Evolutionary conservation across 352 stramenopile species (phyloP).

Genomic region (Halophytophthora batemanensis): DNA sequence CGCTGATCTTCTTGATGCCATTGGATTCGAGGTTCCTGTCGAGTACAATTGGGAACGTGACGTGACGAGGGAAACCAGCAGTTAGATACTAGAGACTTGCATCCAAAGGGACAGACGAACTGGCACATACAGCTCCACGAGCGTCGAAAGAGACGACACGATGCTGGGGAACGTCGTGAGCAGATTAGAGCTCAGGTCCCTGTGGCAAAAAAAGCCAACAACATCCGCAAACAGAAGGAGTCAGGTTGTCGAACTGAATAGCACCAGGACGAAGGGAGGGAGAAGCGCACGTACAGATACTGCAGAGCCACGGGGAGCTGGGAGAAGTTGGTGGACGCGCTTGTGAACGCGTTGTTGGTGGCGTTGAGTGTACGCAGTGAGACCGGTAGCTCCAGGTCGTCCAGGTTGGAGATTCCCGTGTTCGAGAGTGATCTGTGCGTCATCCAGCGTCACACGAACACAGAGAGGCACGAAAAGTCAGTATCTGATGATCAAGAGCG

Average conservation of each 20-base stretch:
- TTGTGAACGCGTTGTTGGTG: constrained; percentile 52
- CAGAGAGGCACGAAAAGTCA: too few species aligned
- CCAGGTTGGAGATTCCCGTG: constrained; percentile 44
- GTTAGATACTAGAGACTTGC: too few species aligned
- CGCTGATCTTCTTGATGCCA: constrained; percentile 41
- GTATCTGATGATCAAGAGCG: too few species aligned
- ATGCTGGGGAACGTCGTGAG: constrained; percentile 43
- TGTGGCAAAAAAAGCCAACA: constrained; percentile 11
- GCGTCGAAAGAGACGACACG: constrained; percentile 41
- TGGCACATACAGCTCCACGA: constrained; percentile 54
- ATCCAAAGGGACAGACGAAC: too few species aligned
- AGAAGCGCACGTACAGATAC: constrained; percentile 37
- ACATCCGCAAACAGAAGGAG: not conserved
- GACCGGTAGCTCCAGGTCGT: constrained; percentile 35
- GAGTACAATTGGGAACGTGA: constrained; percentile 6
- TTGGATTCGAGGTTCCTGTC: constrained; percentile 61
- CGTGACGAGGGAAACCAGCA: not conserved
- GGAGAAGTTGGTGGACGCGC: constrained; percentile 42
- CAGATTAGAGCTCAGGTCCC: constrained; percentile 58
- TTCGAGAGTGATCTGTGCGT: constrained; percentile 37
- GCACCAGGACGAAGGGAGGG: too few species aligned
- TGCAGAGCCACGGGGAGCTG: constrained; percentile 39
- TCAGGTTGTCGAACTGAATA: not conserved
- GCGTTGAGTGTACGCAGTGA: constrained; percentile 47
- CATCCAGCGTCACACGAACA: constrained; percentile 3